Evolutionary conservation across 2,329 filamentous ascomycete genomes (phyloP).

Genomic region (Chrysosporium queenslandicum): DNA sequence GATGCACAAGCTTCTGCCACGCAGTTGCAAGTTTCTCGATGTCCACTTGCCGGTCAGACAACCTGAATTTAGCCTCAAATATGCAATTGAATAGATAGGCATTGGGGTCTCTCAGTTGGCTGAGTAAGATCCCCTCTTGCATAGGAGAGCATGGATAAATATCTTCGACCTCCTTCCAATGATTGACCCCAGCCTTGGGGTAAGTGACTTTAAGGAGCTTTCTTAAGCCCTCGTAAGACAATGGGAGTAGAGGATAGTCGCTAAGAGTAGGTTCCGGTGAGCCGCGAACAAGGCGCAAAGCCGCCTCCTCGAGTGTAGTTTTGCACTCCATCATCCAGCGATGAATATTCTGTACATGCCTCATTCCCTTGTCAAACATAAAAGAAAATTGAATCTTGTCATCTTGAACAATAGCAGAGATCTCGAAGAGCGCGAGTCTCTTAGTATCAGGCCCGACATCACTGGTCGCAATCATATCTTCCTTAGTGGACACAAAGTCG

Average conservation of each 20-base stretch:
- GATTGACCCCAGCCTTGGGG: slow-evolving; percentile 25
- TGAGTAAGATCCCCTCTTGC: slow-evolving; percentile 25
- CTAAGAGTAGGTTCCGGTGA: slow-evolving; percentile 30
- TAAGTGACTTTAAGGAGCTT: slow-evolving; percentile 31
- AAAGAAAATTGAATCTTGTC: slow-evolving; percentile 41
- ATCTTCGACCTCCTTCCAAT: slow-evolving; percentile 34
- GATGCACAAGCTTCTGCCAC: slow-evolving; percentile 27
- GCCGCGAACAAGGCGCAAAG: slow-evolving; percentile 19
- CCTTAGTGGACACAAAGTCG: slow-evolving; percentile 26
- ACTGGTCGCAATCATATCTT: slow-evolving; percentile 29
- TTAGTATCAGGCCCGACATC: slow-evolving; percentile 38
- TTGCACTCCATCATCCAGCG: slow-evolving; percentile 38
- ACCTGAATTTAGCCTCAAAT: slow-evolving; percentile 24
- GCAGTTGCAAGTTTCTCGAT: slow-evolving; percentile 23
- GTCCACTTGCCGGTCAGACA: slow-evolving; percentile 19
- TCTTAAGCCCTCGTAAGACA: slow-evolving; percentile 36
- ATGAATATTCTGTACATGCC: slow-evolving; percentile 33
- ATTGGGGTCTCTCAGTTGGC: slow-evolving; percentile 28
- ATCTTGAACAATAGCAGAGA: slow-evolving; percentile 41
- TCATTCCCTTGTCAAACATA: slow-evolving; percentile 41
- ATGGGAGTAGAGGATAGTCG: slow-evolving; percentile 39
- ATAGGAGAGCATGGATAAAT: slow-evolving; percentile 21
- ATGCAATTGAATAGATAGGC: slow-evolving; percentile 31
- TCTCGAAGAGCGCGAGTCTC: slow-evolving; percentile 43
- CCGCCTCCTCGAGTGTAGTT: slow-evolving; percentile 25